Conservation (phyloP, 2,329 filamentous ascomycete species). For the Aspergillus aculeatus region DNA sequence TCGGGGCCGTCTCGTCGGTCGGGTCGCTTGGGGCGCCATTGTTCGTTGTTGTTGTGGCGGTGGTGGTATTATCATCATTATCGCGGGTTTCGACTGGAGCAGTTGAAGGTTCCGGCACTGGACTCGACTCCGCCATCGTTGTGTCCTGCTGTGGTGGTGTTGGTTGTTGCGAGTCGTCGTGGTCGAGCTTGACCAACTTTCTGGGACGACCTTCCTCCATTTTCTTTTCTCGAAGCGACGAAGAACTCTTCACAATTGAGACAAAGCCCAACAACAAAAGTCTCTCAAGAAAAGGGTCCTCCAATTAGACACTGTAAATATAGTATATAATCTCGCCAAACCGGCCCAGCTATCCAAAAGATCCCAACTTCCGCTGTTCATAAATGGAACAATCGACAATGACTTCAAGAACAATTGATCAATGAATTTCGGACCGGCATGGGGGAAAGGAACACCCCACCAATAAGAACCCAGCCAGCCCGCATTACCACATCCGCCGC, state of each 20-base stretch:
- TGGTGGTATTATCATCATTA: not conserved
- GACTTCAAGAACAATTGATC: not conserved
- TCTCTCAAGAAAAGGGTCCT: no score
- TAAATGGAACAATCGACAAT: no score
- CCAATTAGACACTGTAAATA: no score
- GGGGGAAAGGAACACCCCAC: slow-evolving; percentile 10
- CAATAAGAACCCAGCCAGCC: slow-evolving; percentile 30
- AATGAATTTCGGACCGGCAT: not conserved
- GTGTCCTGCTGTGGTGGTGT: not conserved
- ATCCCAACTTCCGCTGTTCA: no score
- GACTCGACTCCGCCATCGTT: slow-evolving; percentile 15
- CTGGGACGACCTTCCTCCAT: slow-evolving; percentile 58
- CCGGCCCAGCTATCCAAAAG: no score
- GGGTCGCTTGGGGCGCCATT: slow-evolving; percentile 8
- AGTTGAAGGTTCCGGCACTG: not conserved
- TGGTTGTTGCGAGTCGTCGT: slow-evolving; percentile 35
- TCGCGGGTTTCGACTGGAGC: not conserved
- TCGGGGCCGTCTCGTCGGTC: slow-evolving; percentile 16
- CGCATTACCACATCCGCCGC: slow-evolving; percentile 33
- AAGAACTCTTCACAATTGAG: not conserved
- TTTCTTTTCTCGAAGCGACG: not conserved
- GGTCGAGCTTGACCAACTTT: slow-evolving; percentile 55
- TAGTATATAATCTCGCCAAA: no score
- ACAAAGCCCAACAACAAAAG: not conserved
- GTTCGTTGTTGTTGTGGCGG: not conserved